Base-by-base conservation (phyloP, 2,329 filamentous ascomycete species). In the Aspergillus sp. region DNA sequence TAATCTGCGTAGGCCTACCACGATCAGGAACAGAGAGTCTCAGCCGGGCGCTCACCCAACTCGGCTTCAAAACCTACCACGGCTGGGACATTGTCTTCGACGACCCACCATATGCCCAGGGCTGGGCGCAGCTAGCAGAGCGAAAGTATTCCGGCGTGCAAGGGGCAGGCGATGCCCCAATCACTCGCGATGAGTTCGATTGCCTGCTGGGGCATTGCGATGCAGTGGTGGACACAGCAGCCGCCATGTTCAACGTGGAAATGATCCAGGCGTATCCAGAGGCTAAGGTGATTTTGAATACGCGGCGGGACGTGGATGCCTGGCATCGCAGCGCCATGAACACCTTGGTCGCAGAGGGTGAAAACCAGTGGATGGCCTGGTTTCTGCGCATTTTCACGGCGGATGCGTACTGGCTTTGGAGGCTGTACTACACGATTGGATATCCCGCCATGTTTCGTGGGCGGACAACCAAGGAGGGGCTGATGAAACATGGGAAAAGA, bases 241-340 rank as follows among this genome's bases (percentile, higher is more conserved):
- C 67, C 5, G 64, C 61, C 1, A 63, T 70, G 27, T 78, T 80
- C 62, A 69, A 68, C 1, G 62, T 63, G 7, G 77, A 79, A 36
- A 63, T 79, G 0, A 63, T 76, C 8, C 53, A 61, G 4, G 68
- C 72, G 1, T 79, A 78, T 51, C 77, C 77, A 0, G 64, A 73
- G 3, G 64, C 66, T 0, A 69, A 67, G 21, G 60, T 68, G 10
- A 65, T 66, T 41, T 56, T 66, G 2, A 68, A 68, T 21, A 42
- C 56, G 2, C 61, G 66, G 5, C 55, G 7, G 1, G 63, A 66
- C 27, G 44, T 64, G 2, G 64, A 68, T 10, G 39, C 51, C 3
- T 67, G 64, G 66, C 54, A 69, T 30, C 17, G n/a, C 11, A 64
- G 64, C 10, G 52, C 55, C n/a, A 62, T 61, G 11, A 65, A 64